A percentile compares a stretch with the other conserved stretches of the same genome.
phyloP scores from a whole-genome alignment of 2,329 filamentous ascomycete genomes.

The Sporothrix variecibatus region DNA sequence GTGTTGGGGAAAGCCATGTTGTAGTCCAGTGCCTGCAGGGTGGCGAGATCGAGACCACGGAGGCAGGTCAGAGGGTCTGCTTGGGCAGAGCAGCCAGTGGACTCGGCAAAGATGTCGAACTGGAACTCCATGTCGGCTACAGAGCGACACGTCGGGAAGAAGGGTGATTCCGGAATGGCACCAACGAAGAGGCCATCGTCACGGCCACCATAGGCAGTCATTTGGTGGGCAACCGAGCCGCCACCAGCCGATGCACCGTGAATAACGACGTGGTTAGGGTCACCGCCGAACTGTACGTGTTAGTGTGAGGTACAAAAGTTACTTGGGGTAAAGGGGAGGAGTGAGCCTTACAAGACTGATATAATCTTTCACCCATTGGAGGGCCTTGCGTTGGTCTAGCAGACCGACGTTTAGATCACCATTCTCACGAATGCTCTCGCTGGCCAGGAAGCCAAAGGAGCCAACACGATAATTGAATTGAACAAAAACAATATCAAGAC shows the following conservation, averaged over 20 bases:
- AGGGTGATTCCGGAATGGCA: conserved; percentile 52
- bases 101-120: conserved; percentile 26
- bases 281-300: conserved; percentile 32
- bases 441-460: conserved; percentile 62
- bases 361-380: conserved; percentile 62
- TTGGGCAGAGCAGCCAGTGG: conserved; percentile 40
- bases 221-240: conserved; percentile 22
- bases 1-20: conserved; percentile 45
- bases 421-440: conserved; percentile 52
- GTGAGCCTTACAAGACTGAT: conserved; percentile 52
- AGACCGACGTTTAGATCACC: conserved; percentile 63
- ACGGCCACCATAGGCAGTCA: conserved; percentile 48
- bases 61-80: conserved; percentile 44
- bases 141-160: conserved; percentile 50
- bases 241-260: conserved; percentile 26
- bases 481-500: conserved; percentile 51
- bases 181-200: conserved; percentile 52
- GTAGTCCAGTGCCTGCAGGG: conserved; percentile 48
- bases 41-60: conserved; percentile 38
- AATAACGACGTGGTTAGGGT: conserved; percentile 27
- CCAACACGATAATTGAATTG: conserved; percentile 65
- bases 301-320: not conserved
- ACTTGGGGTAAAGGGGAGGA: no score
- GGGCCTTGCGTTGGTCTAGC: conserved; percentile 59
- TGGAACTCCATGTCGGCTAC: conserved; percentile 42